Evolutionary conservation across 2,329 filamentous ascomycete species (phyloP), one percentile per base, ranked within the genome.

Genomic region (Metarhizium anisopliae): DNA sequence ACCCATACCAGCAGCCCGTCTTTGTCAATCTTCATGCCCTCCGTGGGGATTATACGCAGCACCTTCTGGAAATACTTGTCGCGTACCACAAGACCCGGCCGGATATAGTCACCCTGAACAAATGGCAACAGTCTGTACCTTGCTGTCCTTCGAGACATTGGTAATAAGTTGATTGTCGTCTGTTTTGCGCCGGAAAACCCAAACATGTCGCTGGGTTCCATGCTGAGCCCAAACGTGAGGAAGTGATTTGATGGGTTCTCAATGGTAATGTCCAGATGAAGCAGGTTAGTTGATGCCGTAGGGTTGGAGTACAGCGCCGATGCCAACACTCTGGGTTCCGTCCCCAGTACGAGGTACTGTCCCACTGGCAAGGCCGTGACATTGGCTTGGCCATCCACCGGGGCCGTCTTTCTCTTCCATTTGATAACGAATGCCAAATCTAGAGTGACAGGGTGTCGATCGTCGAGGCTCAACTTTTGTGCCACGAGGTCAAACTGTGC

Each of bases 161-260:
- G 94, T 50, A 96, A 80, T 47, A 97, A 74, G 65, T 94, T 90
- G 53, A 96, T 63, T 1, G 86, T 87, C 13, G 84, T 85, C 61
- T 87, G 80, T 73, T 97, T 97, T 2, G 89, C 78, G 0, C 94
- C 94, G 7, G 89, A 91, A 70, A 99, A 97, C 0, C 91, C 93
- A 71, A 97, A 97, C 54, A 90, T 83, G 60, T 95, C 90, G 67
- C 84, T 93, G 2, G 91, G 88, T 63, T 99, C 93, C 91, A 99
- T 95, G 30, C 79, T 84, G 51, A 97, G 71, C 35, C 89, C 91
- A 72, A 99, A 99, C 0, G 92, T 96, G 52, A 99, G 81, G 71
- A 96, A 95, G 69, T 99, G 94, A 68, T 85, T 87, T 0, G 93
- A 96, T 0, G 92, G 89, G 68, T 99, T 99, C 72, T 99, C 94